Evolutionary conservation across 768 basidiomycete species (phyloP), one percentile per base, ranked within the genome.

Genomic region (Lentinus brumalis): DNA sequence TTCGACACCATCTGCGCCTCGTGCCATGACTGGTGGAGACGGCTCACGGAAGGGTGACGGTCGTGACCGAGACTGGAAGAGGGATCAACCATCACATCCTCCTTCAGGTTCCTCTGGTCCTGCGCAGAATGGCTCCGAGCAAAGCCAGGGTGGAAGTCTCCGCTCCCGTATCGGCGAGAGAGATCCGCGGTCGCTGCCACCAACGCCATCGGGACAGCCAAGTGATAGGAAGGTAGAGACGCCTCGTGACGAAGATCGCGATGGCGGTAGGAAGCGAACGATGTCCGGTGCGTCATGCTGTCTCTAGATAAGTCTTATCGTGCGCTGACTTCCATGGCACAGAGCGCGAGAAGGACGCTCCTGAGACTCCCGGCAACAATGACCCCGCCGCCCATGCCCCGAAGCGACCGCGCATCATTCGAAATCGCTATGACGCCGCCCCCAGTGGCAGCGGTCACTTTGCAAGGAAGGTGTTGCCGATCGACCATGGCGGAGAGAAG

Each of bases 341-440:
- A 89, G 88, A 88, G 69, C 88, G 88, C 31, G 87, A 89, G 47
- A 84, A 83, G 69, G 87, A 85, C 49, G 75, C 70, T 79, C 61
- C 68, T 59, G 68, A 74, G 2, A 66, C 75, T 40, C 71, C 69
- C 15, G 68, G 73, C 4, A 73, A 72, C 44, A 73, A 73, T 26
- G 83, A 85, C 45, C 57, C 72, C 8, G 67, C 67, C 29, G 70
- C 68, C 54, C 77, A 77, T 67, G 77, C 84, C 42, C 78, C 81
- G 18, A 91, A 91, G 68, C 83, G 88, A 44, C 83, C 81, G 26
- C 82, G 82, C 57, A 79, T 88, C 52, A 83, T 76, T 69, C 83
- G 85, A 30, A 79, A 79, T 65, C 81, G 85, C 39, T 86, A 84
- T 31, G 55, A 26, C 21, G 31, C 55, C 10, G 57, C 49, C n/a